A percentile compares a stretch with the other conserved stretches of the same genome.
Conservation (phyloP, 202 grass and related monocot genomes). For the Eragrostis tef region DNA sequence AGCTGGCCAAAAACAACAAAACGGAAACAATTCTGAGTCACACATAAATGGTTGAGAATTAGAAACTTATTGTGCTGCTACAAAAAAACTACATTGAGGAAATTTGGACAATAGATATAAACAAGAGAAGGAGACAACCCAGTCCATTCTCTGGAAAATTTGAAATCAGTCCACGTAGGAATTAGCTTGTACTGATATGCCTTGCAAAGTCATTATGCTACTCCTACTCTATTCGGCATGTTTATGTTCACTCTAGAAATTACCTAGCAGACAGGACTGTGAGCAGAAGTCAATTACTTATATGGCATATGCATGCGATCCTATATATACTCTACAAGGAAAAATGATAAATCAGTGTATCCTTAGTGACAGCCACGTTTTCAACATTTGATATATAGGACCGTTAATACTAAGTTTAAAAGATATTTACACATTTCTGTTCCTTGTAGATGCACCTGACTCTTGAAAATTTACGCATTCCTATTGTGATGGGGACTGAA, state of each 20-base stretch:
- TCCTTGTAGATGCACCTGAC: neutral
- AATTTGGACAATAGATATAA: neutral
- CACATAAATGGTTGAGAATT: neutral
- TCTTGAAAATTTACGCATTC: neutral
- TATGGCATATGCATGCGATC: neutral
- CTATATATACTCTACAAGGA: neutral
- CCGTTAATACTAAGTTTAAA: neutral
- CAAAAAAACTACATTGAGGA: neutral
- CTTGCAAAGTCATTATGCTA: constrained; percentile 9
- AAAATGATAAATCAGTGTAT: neutral
- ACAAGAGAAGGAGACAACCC: neutral
- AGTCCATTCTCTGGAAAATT: neutral
- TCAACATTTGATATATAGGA: neutral
- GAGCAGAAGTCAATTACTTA: neutral
- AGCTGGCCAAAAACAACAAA: constrained; percentile 35
- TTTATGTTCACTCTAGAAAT: constrained; percentile 23
- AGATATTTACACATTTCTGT: neutral
- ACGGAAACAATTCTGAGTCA: neutral
- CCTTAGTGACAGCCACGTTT: neutral
- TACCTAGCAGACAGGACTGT: neutral
- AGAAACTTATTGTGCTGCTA: neutral
- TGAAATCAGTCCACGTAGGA: neutral
- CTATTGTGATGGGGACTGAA: neutral
- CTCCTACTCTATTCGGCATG: neutral
- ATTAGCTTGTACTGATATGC: neutral